Conservation (phyloP, 495 filamentous ascomycete genomes). For the Penicillium flavigenum region DNA sequence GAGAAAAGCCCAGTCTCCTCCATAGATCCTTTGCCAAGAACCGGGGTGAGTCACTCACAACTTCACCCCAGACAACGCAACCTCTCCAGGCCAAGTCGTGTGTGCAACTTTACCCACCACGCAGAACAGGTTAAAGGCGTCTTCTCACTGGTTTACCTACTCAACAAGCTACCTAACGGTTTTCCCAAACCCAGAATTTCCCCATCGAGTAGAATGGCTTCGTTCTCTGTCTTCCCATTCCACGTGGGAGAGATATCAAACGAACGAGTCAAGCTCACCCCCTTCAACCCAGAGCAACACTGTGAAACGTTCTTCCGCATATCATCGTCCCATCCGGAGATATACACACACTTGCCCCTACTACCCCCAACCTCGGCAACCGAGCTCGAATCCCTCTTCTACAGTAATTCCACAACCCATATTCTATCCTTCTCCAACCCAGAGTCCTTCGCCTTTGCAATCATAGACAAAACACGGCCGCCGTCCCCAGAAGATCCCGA, state of each 20-base stretch:
- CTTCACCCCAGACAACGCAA: not conserved
- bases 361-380: conserved; percentile 8
- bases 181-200: not conserved
- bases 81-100: not conserved
- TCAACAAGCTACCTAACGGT: not conserved
- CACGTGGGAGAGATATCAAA: conserved; percentile 15
- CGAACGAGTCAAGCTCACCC: conserved; percentile 19
- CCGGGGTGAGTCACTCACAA: not conserved
- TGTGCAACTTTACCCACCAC: not conserved
- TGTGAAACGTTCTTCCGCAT: conserved; percentile 18
- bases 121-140: not conserved
- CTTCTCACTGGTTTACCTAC: not conserved
- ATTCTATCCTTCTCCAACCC: conserved; percentile 25
- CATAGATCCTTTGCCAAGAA: not conserved
- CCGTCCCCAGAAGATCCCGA: conserved; percentile 22
- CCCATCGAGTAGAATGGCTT: conserved; percentile 9
- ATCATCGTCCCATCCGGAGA: conserved; percentile 16
- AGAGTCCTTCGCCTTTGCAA: conserved; percentile 24
- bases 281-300: conserved; percentile 21
- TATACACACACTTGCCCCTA: conserved; percentile 22
- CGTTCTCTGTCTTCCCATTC: conserved; percentile 15
- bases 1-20: not conserved
- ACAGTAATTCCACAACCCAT: conserved; percentile 1
- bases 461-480: conserved; percentile 25
- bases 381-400: conserved; percentile 18